Evolutionary conservation across 2,329 filamentous ascomycete genomes (phyloP).

Genomic region (Penicillium aurantiogriseum): DNA sequence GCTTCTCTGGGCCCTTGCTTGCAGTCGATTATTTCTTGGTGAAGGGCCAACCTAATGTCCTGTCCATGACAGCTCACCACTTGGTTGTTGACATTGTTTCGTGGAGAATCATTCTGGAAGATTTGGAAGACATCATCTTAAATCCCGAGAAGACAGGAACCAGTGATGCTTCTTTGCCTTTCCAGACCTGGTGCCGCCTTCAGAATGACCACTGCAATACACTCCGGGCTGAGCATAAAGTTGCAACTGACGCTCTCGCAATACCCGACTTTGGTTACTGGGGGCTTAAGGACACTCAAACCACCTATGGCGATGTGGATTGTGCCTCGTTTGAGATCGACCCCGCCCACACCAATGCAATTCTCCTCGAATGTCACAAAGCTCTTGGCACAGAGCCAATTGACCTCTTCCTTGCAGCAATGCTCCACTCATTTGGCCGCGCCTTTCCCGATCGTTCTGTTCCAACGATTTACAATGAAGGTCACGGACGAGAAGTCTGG

Average conservation of each 20-base stretch:
- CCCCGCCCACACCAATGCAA: constrained; percentile 23
- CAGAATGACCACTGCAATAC: constrained; percentile 29
- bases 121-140: constrained; percentile 38
- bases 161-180: constrained; percentile 33
- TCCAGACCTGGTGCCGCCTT: constrained; percentile 38
- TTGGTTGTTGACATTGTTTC: constrained; percentile 43
- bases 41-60: constrained; percentile 27
- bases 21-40: constrained; percentile 44
- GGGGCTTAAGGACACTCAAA: constrained; percentile 31
- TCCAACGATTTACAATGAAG: constrained; percentile 49
- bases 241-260: constrained; percentile 24
- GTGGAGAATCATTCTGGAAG: constrained; percentile 41
- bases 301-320: constrained; percentile 38
- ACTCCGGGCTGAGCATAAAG: constrained; percentile 14
- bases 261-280: constrained; percentile 36
- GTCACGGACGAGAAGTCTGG: constrained; percentile 50
- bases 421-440: constrained; percentile 46
- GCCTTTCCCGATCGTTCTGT: constrained; percentile 43
- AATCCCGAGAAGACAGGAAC: constrained; percentile 25
- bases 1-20: constrained; percentile 41
- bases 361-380: constrained; percentile 35
- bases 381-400: constrained; percentile 37
- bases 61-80: constrained; percentile 41
- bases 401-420: constrained; percentile 38
- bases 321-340: constrained; percentile 38